Conservation (phyloP, 2,329 filamentous ascomycete genomes). For the Setomelanomma holmii region DNA sequence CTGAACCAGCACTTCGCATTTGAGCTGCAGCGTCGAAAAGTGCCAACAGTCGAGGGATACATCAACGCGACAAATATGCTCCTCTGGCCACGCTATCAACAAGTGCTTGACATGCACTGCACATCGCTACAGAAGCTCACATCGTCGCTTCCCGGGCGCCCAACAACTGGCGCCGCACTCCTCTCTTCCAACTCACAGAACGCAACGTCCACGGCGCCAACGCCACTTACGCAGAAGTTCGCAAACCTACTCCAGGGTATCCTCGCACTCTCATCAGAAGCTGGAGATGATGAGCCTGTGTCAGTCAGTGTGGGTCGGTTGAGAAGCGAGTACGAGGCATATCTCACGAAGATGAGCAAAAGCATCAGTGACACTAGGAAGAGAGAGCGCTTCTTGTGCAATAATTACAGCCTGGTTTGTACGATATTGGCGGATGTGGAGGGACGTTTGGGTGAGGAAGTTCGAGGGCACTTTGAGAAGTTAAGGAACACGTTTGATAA, state of each 20-base stretch:
- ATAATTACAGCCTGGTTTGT: conserved; percentile 93
- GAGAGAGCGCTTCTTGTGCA: conserved; percentile 86
- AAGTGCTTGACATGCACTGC: conserved; percentile 91
- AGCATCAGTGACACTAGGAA: conserved; percentile 79
- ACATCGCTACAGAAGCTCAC: conserved; percentile 76
- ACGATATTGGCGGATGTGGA: conserved; percentile 80
- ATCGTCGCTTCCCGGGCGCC: conserved; percentile 48
- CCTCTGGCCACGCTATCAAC: conserved; percentile 93
- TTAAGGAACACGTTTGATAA: conserved; percentile 55
- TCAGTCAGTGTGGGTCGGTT: conserved; percentile 79
- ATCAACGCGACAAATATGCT: conserved; percentile 96
- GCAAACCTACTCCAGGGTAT: conserved; percentile 90
- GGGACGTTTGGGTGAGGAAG: conserved; percentile 76
- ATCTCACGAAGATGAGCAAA: conserved; percentile 79
- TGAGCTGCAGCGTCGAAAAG: conserved; percentile 87
- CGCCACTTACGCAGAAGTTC: conserved; percentile 93
- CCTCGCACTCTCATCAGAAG: conserved; percentile 82
- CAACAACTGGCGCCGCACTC: conserved; percentile 43
- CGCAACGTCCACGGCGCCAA: conserved; percentile 77
- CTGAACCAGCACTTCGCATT: conserved; percentile 95
- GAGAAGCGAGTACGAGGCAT: conserved; percentile 81
- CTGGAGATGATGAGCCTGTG: conserved; percentile 92
- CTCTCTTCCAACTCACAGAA: conserved; percentile 51
- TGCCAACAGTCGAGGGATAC: conserved; percentile 88
- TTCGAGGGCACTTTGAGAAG: conserved; percentile 76